Base-by-base conservation (phyloP, 768 basidiomycete species). In the Mycena vulgaris region DNA sequence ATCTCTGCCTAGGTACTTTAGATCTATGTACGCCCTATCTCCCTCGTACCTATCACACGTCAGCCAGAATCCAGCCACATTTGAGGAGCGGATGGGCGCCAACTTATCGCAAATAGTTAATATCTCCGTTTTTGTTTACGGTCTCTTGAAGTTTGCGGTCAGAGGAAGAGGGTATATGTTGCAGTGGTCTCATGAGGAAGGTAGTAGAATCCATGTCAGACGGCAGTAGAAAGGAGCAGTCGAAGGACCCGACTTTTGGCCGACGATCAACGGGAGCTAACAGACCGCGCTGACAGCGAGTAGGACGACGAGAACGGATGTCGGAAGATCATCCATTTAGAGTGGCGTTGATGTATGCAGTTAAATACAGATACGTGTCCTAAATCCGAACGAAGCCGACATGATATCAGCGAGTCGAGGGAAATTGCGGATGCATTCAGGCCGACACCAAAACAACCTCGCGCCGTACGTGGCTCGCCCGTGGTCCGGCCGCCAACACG, bases 11-110 rank as follows among this genome's bases (percentile, higher is more conserved):
- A 14, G 21, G 19, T 45, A 23, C 42, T n/a, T n/a, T 42, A 42
- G n/a, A n/a, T n/a, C n/a, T n/a, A n/a, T n/a, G n/a, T 23, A 14
- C 64, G 64, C 56, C 30, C 47, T 39, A 66, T 66, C 65, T 51
- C 65, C 56, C 21, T 27, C 25, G 65, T 66, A 31, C 65, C 57
- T 66, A 66, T 66, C 65, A 59, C 31, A 64, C n/a, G 53, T 55
- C 53, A 55, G 53, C 13, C 30, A 25, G 48, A 31, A 19, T 52
- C 6, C 23, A 52, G 51, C 28, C 51, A 28, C 17, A 51, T 30
- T n/a, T 28, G 48, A 14, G 45, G 5, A 13, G 14, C 25, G 47
- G 5, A 48, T 25, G 47, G n/a, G 35, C 14, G 6, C 14, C 14
- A 7, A 7, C 14, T 37, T 37, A 27, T 3, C 6, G 47, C 16